Conservation (phyloP, 2,329 filamentous ascomycete genomes). For the Cryphonectria parasitica region DNA sequence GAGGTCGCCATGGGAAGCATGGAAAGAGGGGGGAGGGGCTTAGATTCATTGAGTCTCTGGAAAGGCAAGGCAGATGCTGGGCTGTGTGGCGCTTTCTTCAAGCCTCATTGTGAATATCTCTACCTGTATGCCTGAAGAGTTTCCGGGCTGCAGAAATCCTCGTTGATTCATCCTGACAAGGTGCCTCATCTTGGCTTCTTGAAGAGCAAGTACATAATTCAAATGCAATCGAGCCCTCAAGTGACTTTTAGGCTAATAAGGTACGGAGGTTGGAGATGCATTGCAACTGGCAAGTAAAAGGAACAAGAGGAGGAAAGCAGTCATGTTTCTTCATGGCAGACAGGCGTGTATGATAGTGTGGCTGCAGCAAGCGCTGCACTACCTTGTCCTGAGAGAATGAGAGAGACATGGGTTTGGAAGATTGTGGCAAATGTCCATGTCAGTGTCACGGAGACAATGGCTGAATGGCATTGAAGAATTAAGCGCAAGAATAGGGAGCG, state of each 20-base stretch:
- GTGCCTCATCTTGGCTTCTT: no score
- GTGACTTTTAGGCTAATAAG: no score
- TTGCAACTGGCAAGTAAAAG: no score
- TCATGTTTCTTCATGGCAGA: no score
- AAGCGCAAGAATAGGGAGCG: constrained; percentile 12
- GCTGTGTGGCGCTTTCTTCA: background rate
- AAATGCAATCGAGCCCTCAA: background rate
- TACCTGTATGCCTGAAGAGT: background rate
- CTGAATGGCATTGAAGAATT: constrained; percentile 9
- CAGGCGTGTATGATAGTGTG: no score
- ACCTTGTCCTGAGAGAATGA: background rate
- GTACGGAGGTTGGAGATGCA: no score
- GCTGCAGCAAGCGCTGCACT: background rate
- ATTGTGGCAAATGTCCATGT: background rate
- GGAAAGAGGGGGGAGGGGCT: no score
- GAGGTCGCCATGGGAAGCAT: no score
- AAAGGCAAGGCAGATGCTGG: background rate
- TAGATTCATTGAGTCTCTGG: no score
- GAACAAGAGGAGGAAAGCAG: no score
- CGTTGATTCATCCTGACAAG: no score
- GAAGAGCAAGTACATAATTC: no score
- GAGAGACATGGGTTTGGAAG: background rate
- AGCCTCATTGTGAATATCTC: background rate
- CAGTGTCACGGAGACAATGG: background rate
- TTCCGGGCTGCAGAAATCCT: background rate